Percentiles rank a stretch among this genome's conserved stretches.
Conservation (phyloP, 2,329 filamentous ascomycete genomes). For the Trichoderma atrobrunneum region DNA sequence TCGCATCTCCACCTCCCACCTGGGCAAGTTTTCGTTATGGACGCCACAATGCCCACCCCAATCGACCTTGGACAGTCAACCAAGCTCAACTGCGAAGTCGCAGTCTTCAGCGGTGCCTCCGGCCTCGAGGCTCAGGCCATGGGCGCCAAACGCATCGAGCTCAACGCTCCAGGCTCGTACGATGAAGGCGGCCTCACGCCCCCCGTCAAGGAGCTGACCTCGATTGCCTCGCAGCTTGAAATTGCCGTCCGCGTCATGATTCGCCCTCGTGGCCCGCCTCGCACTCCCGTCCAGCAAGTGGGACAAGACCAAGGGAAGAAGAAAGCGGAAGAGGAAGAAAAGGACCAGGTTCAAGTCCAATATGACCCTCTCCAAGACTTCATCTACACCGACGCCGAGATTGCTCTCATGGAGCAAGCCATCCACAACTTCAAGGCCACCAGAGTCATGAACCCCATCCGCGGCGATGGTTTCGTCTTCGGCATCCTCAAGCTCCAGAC, state of each 20-base stretch:
- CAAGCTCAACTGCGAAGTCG: slow-evolving; percentile 41
- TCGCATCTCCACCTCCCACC: background rate
- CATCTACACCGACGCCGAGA: slow-evolving; percentile 46
- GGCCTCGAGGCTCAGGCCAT: slow-evolving; percentile 39
- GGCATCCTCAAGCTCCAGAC: slow-evolving; percentile 39
- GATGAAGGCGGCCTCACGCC: slow-evolving; percentile 52
- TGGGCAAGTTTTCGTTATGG: background rate
- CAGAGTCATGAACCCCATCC: slow-evolving; percentile 36
- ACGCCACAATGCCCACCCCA: slow-evolving; percentile 1
- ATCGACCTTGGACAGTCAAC: slow-evolving; percentile 2
- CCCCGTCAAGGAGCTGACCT: slow-evolving; percentile 37
- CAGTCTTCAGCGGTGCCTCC: slow-evolving; percentile 48
- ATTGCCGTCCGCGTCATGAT: slow-evolving; percentile 55
- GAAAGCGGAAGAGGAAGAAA: background rate
- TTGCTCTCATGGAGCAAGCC: slow-evolving; percentile 41
- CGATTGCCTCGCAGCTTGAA: slow-evolving; percentile 28
- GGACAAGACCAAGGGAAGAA: background rate
- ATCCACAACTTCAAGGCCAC: slow-evolving; percentile 39
- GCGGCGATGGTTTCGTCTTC: slow-evolving; percentile 58
- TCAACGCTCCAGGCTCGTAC: slow-evolving; percentile 53
- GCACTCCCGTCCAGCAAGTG: background rate
- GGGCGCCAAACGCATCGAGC: slow-evolving; percentile 52
- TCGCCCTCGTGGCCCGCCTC: slow-evolving; percentile 40
- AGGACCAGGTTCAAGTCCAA: background rate
- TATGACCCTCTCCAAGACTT: slow-evolving; percentile 39